A percentile compares a stretch with the other conserved stretches of the same genome.
phyloP scores from a whole-genome alignment of 768 basidiomycete genomes.

The Pisolithus orientalis region DNA sequence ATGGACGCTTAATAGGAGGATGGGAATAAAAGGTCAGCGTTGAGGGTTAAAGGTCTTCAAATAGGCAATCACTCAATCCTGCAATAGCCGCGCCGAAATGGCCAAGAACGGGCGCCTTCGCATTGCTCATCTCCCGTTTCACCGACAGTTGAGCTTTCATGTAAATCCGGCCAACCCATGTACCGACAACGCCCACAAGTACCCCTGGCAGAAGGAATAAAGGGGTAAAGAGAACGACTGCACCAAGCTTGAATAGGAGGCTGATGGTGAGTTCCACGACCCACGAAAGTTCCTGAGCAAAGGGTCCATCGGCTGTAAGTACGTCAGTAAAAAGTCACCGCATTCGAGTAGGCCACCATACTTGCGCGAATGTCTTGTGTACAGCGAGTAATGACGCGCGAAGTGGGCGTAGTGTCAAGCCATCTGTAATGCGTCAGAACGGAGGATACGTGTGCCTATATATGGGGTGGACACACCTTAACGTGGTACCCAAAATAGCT shows the following conservation, averaged over 20 bases:
- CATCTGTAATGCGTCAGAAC: constrained; percentile 33
- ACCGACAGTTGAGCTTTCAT: constrained; percentile 50
- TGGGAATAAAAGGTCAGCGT: constrained; percentile 8
- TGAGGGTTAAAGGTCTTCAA: not conserved
- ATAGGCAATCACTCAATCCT: constrained; percentile 34
- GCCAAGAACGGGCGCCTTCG: constrained; percentile 42
- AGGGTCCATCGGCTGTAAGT: constrained; percentile 29
- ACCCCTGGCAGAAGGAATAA: constrained; percentile 35
- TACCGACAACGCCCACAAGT: constrained; percentile 32
- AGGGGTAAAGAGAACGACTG: constrained; percentile 33
- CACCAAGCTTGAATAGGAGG: constrained; percentile 31
- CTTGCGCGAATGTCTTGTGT: constrained; percentile 45
- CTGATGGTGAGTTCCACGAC: constrained; percentile 26
- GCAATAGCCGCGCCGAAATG: constrained; percentile 48
- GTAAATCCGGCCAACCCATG: constrained; percentile 42
- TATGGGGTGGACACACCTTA: constrained; percentile 46
- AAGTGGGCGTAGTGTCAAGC: constrained; percentile 44
- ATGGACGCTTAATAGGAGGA: constrained; percentile 30
- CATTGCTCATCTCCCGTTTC: constrained; percentile 51
- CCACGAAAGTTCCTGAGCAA: constrained; percentile 19
- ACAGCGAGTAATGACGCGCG: constrained; percentile 37
- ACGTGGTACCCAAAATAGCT: constrained; percentile 52
- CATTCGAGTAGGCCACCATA: constrained; percentile 6
- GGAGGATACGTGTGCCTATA: constrained; percentile 15
- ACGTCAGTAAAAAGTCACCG: not conserved